Evolutionary conservation across 345 rosid genomes (phyloP).

Genomic region (Citrus trifoliata): DNA sequence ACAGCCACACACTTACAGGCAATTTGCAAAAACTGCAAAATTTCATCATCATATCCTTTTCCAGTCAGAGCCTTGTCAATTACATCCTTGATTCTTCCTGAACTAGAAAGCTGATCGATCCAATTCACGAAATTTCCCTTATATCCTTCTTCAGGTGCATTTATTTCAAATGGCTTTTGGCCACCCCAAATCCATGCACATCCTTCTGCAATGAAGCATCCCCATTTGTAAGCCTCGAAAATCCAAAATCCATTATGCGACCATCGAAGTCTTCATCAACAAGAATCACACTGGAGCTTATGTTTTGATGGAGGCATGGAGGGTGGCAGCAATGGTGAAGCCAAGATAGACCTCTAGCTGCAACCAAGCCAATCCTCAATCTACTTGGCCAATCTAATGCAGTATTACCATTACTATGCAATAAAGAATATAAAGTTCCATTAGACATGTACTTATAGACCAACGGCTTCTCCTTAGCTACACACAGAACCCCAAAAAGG

Average conservation of each 20-base stretch:
- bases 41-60: constrained; percentile 59
- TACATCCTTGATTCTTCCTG: constrained; percentile 46
- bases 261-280: constrained; percentile 84
- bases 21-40: constrained; percentile 42
- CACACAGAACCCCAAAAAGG: constrained; percentile 84
- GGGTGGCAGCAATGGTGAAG: constrained; percentile 84
- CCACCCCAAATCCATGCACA: constrained; percentile 84
- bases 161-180: constrained; percentile 46
- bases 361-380: constrained; percentile 70
- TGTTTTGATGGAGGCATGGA: constrained; percentile 60
- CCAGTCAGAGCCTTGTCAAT: constrained; percentile 48
- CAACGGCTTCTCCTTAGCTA: constrained; percentile 74
- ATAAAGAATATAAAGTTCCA: constrained; percentile 62
- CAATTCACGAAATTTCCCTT: constrained; percentile 77
- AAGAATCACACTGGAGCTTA: constrained; percentile 70
- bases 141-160: constrained; percentile 41
- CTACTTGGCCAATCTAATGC: constrained; percentile 74
- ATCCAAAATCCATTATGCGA: constrained; percentile 70
- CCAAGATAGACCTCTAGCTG: constrained; percentile 86
- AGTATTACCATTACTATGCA: constrained; percentile 31
- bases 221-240: constrained; percentile 63
- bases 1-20: too few relatives aligned
- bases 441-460: constrained; percentile 82
- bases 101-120: constrained; percentile 49
- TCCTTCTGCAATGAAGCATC: constrained; percentile 50